phyloP scores from a whole-genome alignment of 192 early-diverging fungal species.

The Nowakowskiella sp. region DNA sequence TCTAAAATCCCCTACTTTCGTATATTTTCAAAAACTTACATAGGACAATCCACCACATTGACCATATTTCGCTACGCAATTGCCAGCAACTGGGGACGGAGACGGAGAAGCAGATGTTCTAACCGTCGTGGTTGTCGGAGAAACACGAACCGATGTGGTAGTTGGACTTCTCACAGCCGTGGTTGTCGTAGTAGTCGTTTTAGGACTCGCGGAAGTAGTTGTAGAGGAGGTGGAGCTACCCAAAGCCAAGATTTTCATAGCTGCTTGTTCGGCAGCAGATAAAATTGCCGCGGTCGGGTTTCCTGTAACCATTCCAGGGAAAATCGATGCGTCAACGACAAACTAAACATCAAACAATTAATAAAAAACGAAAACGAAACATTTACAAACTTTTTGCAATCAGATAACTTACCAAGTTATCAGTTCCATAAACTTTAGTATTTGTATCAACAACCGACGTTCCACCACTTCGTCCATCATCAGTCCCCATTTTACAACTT shows the following conservation, averaged over 20 bases:
- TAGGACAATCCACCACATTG: too few relatives aligned
- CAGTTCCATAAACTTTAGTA: not conserved
- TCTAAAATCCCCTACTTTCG: too few relatives aligned
- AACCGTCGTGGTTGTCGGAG: not conserved
- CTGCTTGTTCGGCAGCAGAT: not conserved
- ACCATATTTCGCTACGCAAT: slow-evolving; percentile 8
- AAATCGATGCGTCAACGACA: not conserved
- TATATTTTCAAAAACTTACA: too few relatives aligned
- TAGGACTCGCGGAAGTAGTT: not conserved
- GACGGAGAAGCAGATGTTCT: not conserved
- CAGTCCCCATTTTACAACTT: not conserved
- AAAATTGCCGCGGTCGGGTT: not conserved
- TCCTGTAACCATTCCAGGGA: not conserved
- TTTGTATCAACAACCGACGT: not conserved
- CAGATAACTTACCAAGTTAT: too few relatives aligned
- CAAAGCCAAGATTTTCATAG: not conserved
- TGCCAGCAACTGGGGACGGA: not conserved
- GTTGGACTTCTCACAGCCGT: too few relatives aligned
- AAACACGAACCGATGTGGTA: too few relatives aligned
- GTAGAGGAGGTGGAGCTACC: not conserved
- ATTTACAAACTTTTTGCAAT: too few relatives aligned
- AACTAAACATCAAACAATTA: too few relatives aligned
- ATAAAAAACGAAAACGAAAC: too few relatives aligned
- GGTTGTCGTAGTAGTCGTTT: not conserved
- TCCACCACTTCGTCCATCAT: not conserved